phyloP scores from a whole-genome alignment of 768 basidiomycete species.

The Lenzites betulinus region DNA sequence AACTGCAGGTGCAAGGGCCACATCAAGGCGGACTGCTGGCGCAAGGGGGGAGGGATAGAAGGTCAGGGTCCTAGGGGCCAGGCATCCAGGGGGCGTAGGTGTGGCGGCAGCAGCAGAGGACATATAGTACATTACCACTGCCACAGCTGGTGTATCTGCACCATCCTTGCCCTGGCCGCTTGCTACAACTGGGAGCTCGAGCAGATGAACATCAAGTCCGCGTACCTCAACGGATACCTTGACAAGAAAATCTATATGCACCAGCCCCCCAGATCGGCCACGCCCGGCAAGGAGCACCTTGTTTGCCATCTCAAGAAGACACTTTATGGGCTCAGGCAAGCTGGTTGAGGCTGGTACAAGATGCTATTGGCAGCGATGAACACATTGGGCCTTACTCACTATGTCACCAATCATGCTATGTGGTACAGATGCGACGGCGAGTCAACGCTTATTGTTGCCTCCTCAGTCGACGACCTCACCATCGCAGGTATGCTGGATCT shows the following conservation, averaged over 20 bases:
- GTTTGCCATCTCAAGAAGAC: conserved; percentile 19
- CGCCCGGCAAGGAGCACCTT: conserved; percentile 9
- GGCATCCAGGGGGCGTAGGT: neutral
- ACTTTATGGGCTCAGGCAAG: conserved; percentile 35
- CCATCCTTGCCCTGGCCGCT: conserved; percentile 31
- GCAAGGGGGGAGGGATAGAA: conserved; percentile 4
- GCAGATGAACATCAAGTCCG: conserved; percentile 38
- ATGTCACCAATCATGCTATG: conserved; percentile 14
- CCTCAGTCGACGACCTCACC: conserved; percentile 24
- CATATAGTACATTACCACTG: conserved; percentile 11
- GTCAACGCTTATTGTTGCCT: conserved; percentile 4
- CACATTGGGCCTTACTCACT: conserved; percentile 10
- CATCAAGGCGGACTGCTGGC: conserved; percentile 3
- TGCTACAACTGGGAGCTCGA: conserved; percentile 29
- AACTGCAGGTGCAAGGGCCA: conserved; percentile 6
- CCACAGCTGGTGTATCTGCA: conserved; percentile 28
- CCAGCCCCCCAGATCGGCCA: conserved; percentile 1
- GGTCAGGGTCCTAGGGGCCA: neutral
- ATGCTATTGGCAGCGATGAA: conserved; percentile 4
- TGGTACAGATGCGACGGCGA: neutral
- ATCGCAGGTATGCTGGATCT: neutral
- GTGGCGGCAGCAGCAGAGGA: neutral
- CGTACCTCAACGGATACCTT: conserved; percentile 30
- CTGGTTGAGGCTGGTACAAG: conserved; percentile 26
- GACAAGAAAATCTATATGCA: conserved; percentile 19